Percentiles rank a stretch among this genome's conserved stretches.
These are phyloP conservation scores for Sesbania bispinosa DNA, from an alignment of 306 rosid species.

Conservation along the genomic window DNA sequence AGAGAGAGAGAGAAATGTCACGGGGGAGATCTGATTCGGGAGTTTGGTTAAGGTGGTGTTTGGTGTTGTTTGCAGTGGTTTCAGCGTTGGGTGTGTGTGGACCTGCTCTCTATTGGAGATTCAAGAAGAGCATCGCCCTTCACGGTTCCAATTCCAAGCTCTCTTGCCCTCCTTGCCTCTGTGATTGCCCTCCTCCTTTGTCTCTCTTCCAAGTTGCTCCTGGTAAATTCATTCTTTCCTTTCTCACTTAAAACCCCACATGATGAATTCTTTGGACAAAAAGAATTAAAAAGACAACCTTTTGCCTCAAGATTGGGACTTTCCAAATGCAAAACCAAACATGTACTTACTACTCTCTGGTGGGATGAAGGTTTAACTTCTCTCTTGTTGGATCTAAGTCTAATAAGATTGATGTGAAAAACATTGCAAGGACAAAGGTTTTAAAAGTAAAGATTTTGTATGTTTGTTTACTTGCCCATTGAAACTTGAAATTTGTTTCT, in stretches of 20 bases:
- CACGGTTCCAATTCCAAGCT: slow-evolving; percentile 41
- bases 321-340: too few species aligned
- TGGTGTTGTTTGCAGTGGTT: slow-evolving; percentile 75
- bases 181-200: slow-evolving; percentile 91
- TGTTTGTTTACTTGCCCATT: too few species aligned
- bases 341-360: too few species aligned
- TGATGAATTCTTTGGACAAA: too few species aligned
- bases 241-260: too few species aligned
- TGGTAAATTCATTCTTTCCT: slow-evolving; percentile 35
- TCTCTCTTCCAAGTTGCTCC: slow-evolving; percentile 89
- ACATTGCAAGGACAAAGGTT: too few species aligned
- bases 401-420: neutral
- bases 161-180: slow-evolving; percentile 85
- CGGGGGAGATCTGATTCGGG: slow-evolving; percentile 68
- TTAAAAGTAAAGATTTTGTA: too few species aligned
- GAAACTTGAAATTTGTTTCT: too few species aligned
- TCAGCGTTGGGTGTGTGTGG: slow-evolving; percentile 88
- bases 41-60: slow-evolving; percentile 65
- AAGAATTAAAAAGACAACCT: too few species aligned
- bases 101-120: slow-evolving; percentile 87
- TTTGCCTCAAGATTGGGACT: too few species aligned
- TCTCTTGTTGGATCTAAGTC: neutral
- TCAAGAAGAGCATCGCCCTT: slow-evolving; percentile 52
- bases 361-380: too few species aligned
- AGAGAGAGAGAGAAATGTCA: slow-evolving; percentile 56